Percentiles rank a stretch among this genome's conserved stretches.
Conservation (phyloP, 2,329 filamentous ascomycete species). For the Ophiobolus disseminans region DNA sequence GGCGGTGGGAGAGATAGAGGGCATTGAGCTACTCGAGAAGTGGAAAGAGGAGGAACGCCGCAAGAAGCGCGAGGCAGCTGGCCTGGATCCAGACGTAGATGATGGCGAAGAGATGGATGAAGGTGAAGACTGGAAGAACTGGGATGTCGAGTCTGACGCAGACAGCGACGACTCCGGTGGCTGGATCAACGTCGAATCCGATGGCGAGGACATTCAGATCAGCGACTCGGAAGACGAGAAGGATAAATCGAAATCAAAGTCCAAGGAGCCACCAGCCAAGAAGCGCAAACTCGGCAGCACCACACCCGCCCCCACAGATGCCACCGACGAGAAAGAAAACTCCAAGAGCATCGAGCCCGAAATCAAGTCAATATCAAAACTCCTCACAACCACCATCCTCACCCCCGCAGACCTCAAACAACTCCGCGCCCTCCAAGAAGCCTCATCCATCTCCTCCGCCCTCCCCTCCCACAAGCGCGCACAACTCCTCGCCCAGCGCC, state of each 20-base stretch:
- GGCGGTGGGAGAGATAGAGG: slow-evolving; percentile 84
- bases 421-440: slow-evolving; percentile 82
- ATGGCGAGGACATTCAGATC: slow-evolving; percentile 76
- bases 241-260: slow-evolving; percentile 51
- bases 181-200: slow-evolving; percentile 89
- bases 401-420: slow-evolving; percentile 97
- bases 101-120: slow-evolving; percentile 67
- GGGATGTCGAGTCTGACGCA: slow-evolving; percentile 65
- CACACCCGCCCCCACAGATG: slow-evolving; percentile 29
- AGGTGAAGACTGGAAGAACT: slow-evolving; percentile 62
- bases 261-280: slow-evolving; percentile 65
- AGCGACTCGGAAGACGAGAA: slow-evolving; percentile 75
- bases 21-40: slow-evolving; percentile 85
- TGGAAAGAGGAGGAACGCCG: slow-evolving; percentile 92
- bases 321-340: slow-evolving; percentile 52
- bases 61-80: slow-evolving; percentile 73
- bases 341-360: slow-evolving; percentile 47
- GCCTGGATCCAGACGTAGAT: slow-evolving; percentile 66
- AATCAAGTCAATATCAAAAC: slow-evolving; percentile 58
- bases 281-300: slow-evolving; percentile 64
- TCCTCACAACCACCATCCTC: slow-evolving; percentile 92
- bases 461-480: slow-evolving; percentile 56
- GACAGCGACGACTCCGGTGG: slow-evolving; percentile 78
- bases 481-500: slow-evolving; percentile 59
- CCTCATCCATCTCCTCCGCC: slow-evolving; percentile 72